Base-by-base conservation (phyloP, 352 stramenopile genomes). In the Phytophthora rubi region DNA sequence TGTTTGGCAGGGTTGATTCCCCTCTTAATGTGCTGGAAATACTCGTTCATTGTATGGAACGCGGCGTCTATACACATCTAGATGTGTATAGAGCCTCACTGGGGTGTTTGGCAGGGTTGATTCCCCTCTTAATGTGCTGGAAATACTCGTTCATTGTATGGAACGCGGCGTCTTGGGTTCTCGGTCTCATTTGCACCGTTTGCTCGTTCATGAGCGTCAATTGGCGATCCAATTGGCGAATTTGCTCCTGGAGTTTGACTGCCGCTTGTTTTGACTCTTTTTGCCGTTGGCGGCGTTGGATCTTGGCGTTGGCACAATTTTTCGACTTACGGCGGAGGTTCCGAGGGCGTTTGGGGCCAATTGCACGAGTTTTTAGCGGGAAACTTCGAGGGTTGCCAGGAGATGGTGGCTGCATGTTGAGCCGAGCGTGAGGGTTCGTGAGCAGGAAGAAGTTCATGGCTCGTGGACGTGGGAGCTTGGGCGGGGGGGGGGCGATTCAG, bases 91-190 rank as follows among this genome's bases (percentile, higher is more conserved):
- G 48, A 23, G 70, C 47, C 12, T 65, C 35, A 1, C 6, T 9
- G 9, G 68, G 52, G 39, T 21, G 15, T 51, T n/a, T 55, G 1
- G 9, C 26, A 6, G 59, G 32, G 37, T 75, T 51, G 23, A 71
- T 70, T 0, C 80, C 80, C 18, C 60, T 64, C 2, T 49, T 47
- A 21, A 79, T 69, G 45, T 76, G 53, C 2, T 54, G 26, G 21
- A 81, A 78, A 45, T 83, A 87, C 26, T 51, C 75, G 13, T 61
- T 26, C 39, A 83, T 51, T 18, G 80, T 68, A 5, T 71, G 26
- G 18, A 79, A 49, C 9, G 75, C 69, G 1, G 68, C 59, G 2
- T 44, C 51, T 58, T 79, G 53, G 3, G 79, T 59, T n/a, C 81
- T 86, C n/a, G 58, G 21, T 67, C 32, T 42, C 45, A 37, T 9